Base-by-base conservation (phyloP, 768 basidiomycete genomes). In the Rhizopogon vesiculosus region DNA sequence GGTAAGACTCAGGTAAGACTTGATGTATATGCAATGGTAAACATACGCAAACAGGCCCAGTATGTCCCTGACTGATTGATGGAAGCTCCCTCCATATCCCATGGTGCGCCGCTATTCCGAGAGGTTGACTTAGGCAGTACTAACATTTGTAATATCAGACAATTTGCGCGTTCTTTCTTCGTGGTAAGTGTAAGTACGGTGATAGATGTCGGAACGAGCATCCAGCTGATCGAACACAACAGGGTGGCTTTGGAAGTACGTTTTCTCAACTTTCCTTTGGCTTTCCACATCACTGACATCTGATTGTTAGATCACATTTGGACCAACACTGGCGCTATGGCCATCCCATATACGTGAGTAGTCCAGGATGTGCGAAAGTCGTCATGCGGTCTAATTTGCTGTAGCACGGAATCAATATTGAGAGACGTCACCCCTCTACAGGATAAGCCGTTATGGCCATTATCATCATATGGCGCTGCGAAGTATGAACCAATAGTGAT, bases 371-470 rank as follows among this genome's bases (percentile, higher is more conserved):
- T 12, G 35, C 0, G 52, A 28, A 56, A 25, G 54, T 35, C 57
- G 60, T 35, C 39, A 16, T 25, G 33, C 52, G 51, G 3, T 49
- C 22, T 15, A 33, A 15, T 53, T 42, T 2, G 18, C 40, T 43
- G 33, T 61, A 93, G 91, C 28, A 65, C 73, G 18, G 86, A 92
- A 12, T 72, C 76, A 2, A 80, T 96, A 42, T 66, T 65, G 18
- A 71, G 72, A 33, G 93, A 95, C 60, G 67, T 95, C 7, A 81
- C 79, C 1, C 72, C 72, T 2, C 64, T 67, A 19, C 74, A 71
- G 19, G 92, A 94, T 15, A 86, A 83, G 63, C 93, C 93, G 0
- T 43, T 78, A 12, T 97, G 89, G 87, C 86, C 87, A 13, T 72
- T 95, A 0, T 85, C 90, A 0, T 86, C 83, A 0, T 95, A 89